A percentile compares a stretch with the other conserved stretches of the same genome.
Conservation (phyloP, 257 asterid species). For the Apocynum venetum region DNA sequence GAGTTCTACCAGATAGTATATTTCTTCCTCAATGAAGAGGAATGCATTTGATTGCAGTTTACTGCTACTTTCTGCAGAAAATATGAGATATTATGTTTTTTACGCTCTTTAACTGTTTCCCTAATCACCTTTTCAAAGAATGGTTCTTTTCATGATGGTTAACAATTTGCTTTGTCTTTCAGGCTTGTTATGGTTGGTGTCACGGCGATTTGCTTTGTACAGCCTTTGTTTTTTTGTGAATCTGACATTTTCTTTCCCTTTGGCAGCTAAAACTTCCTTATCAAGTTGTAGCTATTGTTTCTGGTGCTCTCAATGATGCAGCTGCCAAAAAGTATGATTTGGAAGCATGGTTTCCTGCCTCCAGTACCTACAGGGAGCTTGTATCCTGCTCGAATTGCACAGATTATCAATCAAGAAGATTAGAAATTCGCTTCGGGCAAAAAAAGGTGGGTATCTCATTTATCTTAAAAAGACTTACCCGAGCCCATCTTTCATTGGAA, state of each 20-base stretch:
- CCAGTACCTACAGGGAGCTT: conserved; percentile 71
- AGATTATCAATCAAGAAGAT: conserved; percentile 79
- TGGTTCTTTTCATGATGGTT: not conserved
- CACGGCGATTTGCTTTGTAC: not conserved
- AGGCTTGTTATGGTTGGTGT: not conserved
- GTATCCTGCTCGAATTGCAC: conserved; percentile 97
- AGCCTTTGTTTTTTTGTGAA: not conserved
- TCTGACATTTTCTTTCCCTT: not conserved
- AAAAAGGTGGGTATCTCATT: conserved; percentile 48
- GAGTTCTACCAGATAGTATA: conserved; percentile 77
- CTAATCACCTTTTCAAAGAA: not conserved
- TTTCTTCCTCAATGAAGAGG: not conserved
- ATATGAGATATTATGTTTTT: not conserved
- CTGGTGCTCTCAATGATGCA: conserved; percentile 93
- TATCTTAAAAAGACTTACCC: not conserved
- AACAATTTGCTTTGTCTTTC: not conserved
- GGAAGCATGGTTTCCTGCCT: conserved; percentile 98
- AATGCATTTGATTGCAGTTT: not conserved
- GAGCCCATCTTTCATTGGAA: not conserved
- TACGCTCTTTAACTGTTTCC: not conserved
- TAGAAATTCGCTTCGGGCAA: conserved; percentile 89
- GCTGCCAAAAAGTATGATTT: conserved; percentile 96
- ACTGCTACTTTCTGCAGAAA: not conserved
- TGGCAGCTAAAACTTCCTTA: conserved; percentile 78
- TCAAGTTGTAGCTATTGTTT: conserved; percentile 78